Conservation (phyloP, 2,329 filamentous ascomycete genomes). For the Penicillium crustosum region DNA sequence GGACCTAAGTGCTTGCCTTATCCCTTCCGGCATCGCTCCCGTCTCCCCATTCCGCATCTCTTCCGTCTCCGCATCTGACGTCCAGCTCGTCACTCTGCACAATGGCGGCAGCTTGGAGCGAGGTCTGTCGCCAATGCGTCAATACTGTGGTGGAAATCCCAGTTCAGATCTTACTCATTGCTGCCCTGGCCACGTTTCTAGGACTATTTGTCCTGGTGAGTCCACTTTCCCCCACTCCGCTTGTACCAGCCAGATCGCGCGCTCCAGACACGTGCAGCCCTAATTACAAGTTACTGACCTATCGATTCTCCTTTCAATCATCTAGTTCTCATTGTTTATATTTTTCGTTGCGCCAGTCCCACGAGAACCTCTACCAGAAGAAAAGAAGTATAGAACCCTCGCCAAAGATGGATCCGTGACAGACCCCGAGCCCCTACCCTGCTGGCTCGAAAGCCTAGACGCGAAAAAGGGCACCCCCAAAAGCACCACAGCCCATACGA, state of each 20-base stretch:
- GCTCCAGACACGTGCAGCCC: neutral
- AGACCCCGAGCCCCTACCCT: constrained; percentile 63
- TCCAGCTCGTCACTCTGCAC: constrained; percentile 7
- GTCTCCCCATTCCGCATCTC: constrained; percentile 11
- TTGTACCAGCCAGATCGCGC: neutral
- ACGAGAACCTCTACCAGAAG: constrained; percentile 68
- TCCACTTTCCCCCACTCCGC: constrained; percentile 7
- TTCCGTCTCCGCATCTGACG: constrained; percentile 6
- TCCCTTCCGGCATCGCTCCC: constrained; percentile 15
- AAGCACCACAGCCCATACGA: constrained; percentile 61
- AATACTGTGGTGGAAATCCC: constrained; percentile 32
- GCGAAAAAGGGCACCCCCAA: constrained; percentile 54
- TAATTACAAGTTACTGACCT: constrained; percentile 2
- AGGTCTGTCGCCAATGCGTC: constrained; percentile 36
- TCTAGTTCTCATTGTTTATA: constrained; percentile 65
- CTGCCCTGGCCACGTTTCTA: constrained; percentile 29
- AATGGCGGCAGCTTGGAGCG: constrained; percentile 32
- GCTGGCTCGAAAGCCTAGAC: constrained; percentile 80
- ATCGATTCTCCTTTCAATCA: neutral
- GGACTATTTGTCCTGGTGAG: constrained; percentile 39
- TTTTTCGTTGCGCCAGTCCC: constrained; percentile 78
- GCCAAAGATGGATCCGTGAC: constrained; percentile 61
- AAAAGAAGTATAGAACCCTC: constrained; percentile 82
- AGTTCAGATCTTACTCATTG: constrained; percentile 28
- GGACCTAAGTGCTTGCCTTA: constrained; percentile 13